Evolutionary conservation across 2,329 filamentous ascomycete genomes (phyloP).

Genomic region (Paecilomyces sp.): DNA sequence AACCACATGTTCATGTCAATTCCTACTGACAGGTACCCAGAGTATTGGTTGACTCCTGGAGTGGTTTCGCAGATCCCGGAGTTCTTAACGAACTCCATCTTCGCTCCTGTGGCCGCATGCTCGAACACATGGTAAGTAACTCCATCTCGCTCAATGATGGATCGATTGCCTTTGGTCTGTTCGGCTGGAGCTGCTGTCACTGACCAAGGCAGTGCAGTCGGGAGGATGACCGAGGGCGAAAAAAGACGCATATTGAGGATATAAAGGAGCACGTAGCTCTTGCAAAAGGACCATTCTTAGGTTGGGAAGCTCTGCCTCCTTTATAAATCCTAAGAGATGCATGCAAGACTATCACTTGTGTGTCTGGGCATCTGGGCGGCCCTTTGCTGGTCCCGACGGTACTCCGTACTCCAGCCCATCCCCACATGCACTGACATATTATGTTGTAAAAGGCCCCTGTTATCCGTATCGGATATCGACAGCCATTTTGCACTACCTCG

Average conservation of each 20-base stretch:
- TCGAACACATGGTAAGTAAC: conserved; percentile 42
- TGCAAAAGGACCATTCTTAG: too few relatives aligned
- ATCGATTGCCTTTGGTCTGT: conserved; percentile 33
- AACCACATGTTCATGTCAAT: conserved; percentile 39
- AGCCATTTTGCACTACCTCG: background rate
- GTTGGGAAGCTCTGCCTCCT: background rate
- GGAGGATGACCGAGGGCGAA: background rate
- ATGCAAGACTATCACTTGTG: background rate
- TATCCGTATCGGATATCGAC: background rate
- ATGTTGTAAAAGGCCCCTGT: background rate
- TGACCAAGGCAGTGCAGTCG: background rate
- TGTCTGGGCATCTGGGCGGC: background rate
- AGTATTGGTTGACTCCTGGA: conserved; percentile 44
- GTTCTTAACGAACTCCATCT: conserved; percentile 44
- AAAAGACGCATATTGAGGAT: background rate
- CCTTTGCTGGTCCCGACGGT: background rate
- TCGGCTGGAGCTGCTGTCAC: background rate
- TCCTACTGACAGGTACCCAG: conserved; percentile 45
- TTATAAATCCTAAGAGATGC: background rate
- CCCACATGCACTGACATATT: background rate
- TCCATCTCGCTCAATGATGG: conserved; percentile 26
- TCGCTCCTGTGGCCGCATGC: conserved; percentile 40
- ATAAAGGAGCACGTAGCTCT: background rate
- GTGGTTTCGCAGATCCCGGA: conserved; percentile 41
- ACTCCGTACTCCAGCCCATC: background rate